Evolutionary conservation across 768 basidiomycete species (phyloP).

Genomic region (Lactifluus pinguis): DNA sequence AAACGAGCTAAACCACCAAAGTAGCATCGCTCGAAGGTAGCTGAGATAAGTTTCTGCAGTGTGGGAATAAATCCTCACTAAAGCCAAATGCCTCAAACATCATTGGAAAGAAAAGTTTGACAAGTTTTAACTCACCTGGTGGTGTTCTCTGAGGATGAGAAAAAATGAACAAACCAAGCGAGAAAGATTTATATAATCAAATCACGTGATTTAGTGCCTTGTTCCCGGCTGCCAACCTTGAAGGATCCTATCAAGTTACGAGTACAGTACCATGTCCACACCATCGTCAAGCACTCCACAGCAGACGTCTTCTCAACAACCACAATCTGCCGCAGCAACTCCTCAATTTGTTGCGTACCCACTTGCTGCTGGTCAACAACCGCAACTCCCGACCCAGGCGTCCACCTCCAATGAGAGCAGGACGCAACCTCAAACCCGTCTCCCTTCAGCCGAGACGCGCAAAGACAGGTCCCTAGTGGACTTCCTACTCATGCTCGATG

Average conservation of each 20-base stretch:
- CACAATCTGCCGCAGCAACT: conserved; percentile 15
- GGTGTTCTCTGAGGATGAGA: background rate
- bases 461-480: conserved; percentile 89
- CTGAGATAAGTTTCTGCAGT: conserved; percentile 84
- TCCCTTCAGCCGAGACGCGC: conserved; percentile 69
- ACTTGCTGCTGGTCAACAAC: conserved; percentile 19
- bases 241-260: background rate
- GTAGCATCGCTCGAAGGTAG: conserved; percentile 67
- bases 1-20: conserved; percentile 38
- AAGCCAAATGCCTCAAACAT: conserved; percentile 96
- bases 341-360: conserved; percentile 19
- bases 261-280: conserved; percentile 11
- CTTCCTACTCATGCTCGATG: conserved; percentile 92
- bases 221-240: no score
- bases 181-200: background rate
- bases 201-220: background rate
- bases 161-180: background rate
- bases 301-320: conserved; percentile 13
- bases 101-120: conserved; percentile 30
- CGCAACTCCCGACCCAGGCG: conserved; percentile 17
- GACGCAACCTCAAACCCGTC: conserved; percentile 43
- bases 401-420: conserved; percentile 11
- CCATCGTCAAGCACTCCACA: conserved; percentile 15
- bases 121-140: conserved; percentile 24
- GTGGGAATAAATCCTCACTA: conserved; percentile 55